Conservation (phyloP, 805 yeast genomes). For the Monosporozyma servazzii region DNA sequence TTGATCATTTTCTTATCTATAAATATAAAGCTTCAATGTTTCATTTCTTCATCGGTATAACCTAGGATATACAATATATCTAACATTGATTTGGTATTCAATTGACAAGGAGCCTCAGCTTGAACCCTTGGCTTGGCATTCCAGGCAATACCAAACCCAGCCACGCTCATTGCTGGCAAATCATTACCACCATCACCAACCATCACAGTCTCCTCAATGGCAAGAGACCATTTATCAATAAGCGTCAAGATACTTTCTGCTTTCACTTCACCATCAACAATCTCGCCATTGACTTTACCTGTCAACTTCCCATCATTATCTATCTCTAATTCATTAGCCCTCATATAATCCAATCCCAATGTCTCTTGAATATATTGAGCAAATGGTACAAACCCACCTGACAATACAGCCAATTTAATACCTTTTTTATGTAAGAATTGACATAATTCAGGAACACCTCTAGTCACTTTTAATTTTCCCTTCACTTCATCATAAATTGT, state of each 20-base stretch:
- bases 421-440: conserved; percentile 51
- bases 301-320: conserved; percentile 43
- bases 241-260: conserved; percentile 61
- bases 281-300: conserved; percentile 70
- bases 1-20: too few species aligned
- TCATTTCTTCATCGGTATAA: conserved; percentile 47
- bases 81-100: conserved; percentile 63
- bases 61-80: conserved; percentile 82
- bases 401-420: conserved; percentile 70
- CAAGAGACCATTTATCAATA: conserved; percentile 46
- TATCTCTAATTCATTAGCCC: conserved; percentile 61
- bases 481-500: conserved; percentile 74
- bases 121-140: conserved; percentile 94
- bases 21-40: too few species aligned
- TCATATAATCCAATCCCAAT: conserved; percentile 75
- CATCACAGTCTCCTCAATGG: conserved; percentile 53
- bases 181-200: conserved; percentile 98
- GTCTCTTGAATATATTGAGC: conserved; percentile 64
- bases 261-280: conserved; percentile 81
- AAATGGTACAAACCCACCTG: conserved; percentile 91
- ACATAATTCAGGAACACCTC: conserved; percentile 73
- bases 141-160: conserved; percentile 96
- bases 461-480: conserved; percentile 60
- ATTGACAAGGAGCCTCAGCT: conserved; percentile 65
- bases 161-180: conserved; percentile 79